Base-by-base conservation (phyloP, 139 green algal genomes). In the Asterochloris sp. region DNA sequence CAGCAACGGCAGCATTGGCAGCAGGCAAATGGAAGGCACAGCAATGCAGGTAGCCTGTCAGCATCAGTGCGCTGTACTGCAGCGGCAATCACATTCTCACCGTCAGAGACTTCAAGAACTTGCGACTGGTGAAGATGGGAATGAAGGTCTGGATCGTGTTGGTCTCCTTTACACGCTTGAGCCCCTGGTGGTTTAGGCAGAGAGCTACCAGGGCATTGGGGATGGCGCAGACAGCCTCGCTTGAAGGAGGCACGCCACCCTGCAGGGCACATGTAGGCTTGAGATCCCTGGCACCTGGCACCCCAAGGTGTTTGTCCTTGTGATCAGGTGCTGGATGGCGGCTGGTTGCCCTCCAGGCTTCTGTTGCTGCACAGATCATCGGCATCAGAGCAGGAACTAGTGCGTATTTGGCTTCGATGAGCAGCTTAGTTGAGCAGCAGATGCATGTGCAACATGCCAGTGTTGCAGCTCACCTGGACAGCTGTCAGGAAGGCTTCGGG, bases 171-270 rank as follows among this genome's bases (percentile, higher is more conserved):
- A 99, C 96, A 0, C 79, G 81, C 79, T 88, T 82, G 73, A 98
- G 79, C 6, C 96, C 96, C 0, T 54, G 63, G 14, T 73, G 83
- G 84, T 97, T 98, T 24, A 99, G 88, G 88, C 94, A 98, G 61
- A 99, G 85, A 19, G 96, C 96, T 29, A 95, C 89, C 54, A 99
- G 82, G 0, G 93, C 91, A 73, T 87, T 92, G 27, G 96, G 93
- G 60, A 99, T 78, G 60, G 78, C 85, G 63, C 87, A 92, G 21
- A 99, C 84, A 0, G 94, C 94, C 67, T 98, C 95, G 13, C 88
- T 87, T 73, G 85, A 93, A 19, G 92, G 88, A 11, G 95, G 79
- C 78, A 96, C 82, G 29, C 89, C 89, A 12, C 78, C 82, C 81
- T 89, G 86, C 69, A 86, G 24, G 67, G 26, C 77, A 66, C 28